These are phyloP conservation scores for Sporopachydermia lactativora DNA, from an alignment of 805 yeast genomes.

Conservation along the genomic window DNA sequence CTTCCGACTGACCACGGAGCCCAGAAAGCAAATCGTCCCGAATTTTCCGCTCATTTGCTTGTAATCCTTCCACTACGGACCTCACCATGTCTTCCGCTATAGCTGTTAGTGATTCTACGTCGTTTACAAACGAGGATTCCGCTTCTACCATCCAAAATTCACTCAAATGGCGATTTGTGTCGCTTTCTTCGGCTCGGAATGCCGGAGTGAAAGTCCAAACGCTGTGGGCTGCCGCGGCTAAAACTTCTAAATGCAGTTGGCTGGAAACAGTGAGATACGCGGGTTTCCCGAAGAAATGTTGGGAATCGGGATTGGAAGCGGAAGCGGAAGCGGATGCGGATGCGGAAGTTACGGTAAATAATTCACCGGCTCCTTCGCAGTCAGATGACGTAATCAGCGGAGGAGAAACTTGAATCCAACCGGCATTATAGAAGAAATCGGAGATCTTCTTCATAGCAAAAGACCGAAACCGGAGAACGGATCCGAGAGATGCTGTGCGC, in stretches of 20 bases:
- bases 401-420: conserved; percentile 64
- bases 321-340: conserved; percentile 21
- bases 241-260: conserved; percentile 78
- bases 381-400: conserved; percentile 83
- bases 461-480: conserved; percentile 63
- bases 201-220: conserved; percentile 90
- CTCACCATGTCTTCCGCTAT: conserved; percentile 64
- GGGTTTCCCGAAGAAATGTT: conserved; percentile 45
- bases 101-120: conserved; percentile 43
- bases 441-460: conserved; percentile 38
- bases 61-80: conserved; percentile 24
- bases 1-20: conserved; percentile 26
- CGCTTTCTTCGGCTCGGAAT: conserved; percentile 85
- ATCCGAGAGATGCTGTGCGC: conserved; percentile 49
- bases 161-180: conserved; percentile 80
- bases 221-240: conserved; percentile 57
- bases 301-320: conserved; percentile 17
- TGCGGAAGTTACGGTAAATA: conserved; percentile 42
- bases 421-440: conserved; percentile 36
- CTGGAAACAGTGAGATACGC: conserved; percentile 81
- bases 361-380: conserved; percentile 97
- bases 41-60: conserved; percentile 14
- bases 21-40: conserved; percentile 11
- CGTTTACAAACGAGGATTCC: conserved; percentile 56
- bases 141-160: conserved; percentile 99